Percentiles rank a stretch among this genome's conserved stretches.
phyloP scores from a whole-genome alignment of 768 basidiomycete species.

The Termitomyces sp. region DNA sequence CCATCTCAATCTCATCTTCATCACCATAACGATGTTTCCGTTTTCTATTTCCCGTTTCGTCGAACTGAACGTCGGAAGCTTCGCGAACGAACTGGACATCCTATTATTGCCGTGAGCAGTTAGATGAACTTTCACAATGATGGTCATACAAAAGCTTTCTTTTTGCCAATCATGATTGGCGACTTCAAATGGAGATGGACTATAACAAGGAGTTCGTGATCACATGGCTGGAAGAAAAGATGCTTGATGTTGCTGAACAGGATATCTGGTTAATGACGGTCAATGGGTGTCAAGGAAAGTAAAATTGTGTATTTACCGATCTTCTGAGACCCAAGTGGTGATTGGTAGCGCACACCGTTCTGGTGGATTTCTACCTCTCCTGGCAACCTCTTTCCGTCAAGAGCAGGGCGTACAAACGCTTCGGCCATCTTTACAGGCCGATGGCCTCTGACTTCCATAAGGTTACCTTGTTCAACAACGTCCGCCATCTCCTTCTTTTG shows the following conservation, averaged over 20 bases:
- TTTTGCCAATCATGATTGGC: constrained; percentile 98
- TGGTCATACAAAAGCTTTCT: constrained; percentile 81
- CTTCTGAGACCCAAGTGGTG: constrained; percentile 81
- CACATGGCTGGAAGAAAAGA: constrained; percentile 98
- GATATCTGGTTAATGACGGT: constrained; percentile 51
- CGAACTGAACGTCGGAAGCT: constrained; percentile 95
- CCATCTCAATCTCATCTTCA: constrained; percentile 98
- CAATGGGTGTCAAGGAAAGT: background rate
- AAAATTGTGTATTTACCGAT: constrained; percentile 65
- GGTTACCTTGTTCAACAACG: constrained; percentile 89
- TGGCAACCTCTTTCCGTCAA: constrained; percentile 91
- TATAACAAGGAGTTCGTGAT: constrained; percentile 90
- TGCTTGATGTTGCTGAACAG: constrained; percentile 98
- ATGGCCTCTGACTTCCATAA: constrained; percentile 85
- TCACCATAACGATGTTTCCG: constrained; percentile 96
- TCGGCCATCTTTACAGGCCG: constrained; percentile 84
- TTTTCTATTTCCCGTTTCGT: constrained; percentile 99
- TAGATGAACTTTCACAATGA: background rate
- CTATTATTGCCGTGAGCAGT: constrained; percentile 30
- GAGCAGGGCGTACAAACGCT: constrained; percentile 87
- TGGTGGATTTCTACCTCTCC: constrained; percentile 99
- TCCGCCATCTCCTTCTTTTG: constrained; percentile 99
- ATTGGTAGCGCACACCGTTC: constrained; percentile 92
- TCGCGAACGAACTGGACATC: constrained; percentile 99
- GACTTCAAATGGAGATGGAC: constrained; percentile 90